Base-by-base conservation (phyloP, 495 filamentous ascomycete genomes). In the Penicillium pancosmium region DNA sequence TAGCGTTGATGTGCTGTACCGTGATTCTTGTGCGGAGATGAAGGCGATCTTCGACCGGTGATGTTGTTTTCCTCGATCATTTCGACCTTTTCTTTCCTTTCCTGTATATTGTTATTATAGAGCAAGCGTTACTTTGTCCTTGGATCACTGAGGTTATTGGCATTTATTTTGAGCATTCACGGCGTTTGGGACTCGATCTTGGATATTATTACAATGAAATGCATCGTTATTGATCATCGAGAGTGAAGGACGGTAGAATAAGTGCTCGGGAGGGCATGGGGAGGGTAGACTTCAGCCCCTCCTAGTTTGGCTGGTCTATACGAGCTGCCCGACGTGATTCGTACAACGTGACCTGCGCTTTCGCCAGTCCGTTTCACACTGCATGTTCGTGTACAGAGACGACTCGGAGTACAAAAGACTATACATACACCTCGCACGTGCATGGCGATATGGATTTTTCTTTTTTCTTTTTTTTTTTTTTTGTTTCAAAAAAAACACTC, bases 11-110 rank as follows among this genome's bases (percentile, higher is more conserved):
- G 59, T 76, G 1, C 56, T 77, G 2, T 81, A 81, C 47, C 68
- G 65, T 34, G 72, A 78, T 19, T 77, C 78, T 7, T 81, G 78
- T 59, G 76, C 69, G 13, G 71, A 74, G 46, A 77, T 81, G 73
- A 78, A 75, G 59, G 66, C 65, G 5, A 73, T 79, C 52, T 81
- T 81, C 47, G 64, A 69, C 21, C 59, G 67, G 59, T 68, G 61
- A 67, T 63, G n/a, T 11, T 2, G 9, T 23, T 35, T 33, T n/a
- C 52, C 34, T 55, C 3, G 47, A 41, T 31, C 27, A 31, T 4
- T 31, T 31, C 6, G 27, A 31, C 4, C 4, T 31, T 31, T 31
- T 25, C 1, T 41, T 50, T 59, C 23, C 15, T 6, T 48, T 19
- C 46, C 15, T 48, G 18, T 23, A 48, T 48, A 27, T 23, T 15